Conservation (phyloP, 2,329 filamentous ascomycete genomes). For the Aspergillus piperis region DNA sequence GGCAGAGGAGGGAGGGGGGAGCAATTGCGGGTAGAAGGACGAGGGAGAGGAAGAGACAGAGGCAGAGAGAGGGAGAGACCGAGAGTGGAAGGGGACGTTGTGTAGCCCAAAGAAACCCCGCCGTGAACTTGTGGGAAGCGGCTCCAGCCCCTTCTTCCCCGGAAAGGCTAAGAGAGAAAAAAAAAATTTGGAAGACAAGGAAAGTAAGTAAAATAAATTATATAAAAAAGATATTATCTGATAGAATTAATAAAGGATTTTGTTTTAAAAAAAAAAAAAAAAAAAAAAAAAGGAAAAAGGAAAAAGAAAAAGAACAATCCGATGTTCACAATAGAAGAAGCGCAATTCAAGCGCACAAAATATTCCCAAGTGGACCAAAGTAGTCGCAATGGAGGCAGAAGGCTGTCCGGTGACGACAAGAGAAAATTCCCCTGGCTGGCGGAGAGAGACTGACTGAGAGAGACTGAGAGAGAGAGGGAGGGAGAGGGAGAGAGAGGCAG, state of each 20-base stretch:
- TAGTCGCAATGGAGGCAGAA: neutral
- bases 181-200: slow-evolving; percentile 1
- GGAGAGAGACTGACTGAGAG: neutral
- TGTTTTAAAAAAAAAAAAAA: neutral
- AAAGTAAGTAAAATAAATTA: neutral
- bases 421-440: neutral
- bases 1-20: slow-evolving; percentile 1
- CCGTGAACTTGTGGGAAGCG: slow-evolving; percentile 21
- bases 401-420: slow-evolving; percentile 1
- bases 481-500: neutral
- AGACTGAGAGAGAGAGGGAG: neutral
- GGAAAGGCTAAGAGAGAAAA: slow-evolving; percentile 5
- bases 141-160: slow-evolving; percentile 20
- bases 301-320: neutral
- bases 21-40: slow-evolving; percentile 14
- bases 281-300: neutral
- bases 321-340: neutral
- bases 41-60: slow-evolving; percentile 10
- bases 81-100: slow-evolving; percentile 10
- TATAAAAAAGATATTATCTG: neutral
- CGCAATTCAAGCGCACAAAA: neutral
- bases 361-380: neutral
- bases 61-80: slow-evolving; percentile 12
- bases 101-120: slow-evolving; percentile 26
- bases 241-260: neutral